Percentiles rank a stretch among this genome's conserved stretches.
These are phyloP conservation scores for Cystobasidium ongulense DNA, from an alignment of 768 basidiomycete genomes.

Conservation along the genomic window DNA sequence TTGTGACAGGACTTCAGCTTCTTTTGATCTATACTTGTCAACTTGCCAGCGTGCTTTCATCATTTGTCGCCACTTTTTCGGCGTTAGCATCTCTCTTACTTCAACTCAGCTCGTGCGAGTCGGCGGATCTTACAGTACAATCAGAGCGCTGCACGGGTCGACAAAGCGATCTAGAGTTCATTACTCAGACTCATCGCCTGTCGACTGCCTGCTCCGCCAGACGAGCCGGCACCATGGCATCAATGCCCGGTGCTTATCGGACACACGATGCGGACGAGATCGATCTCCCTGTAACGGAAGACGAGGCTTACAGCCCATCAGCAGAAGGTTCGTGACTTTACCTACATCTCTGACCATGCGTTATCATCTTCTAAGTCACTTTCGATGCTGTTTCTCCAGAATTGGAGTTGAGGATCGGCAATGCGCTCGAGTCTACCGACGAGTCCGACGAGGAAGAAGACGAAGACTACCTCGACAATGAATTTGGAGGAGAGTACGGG, in stretches of 20 bases:
- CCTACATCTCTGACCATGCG: neutral
- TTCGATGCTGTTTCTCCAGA: neutral
- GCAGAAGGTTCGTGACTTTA: neutral
- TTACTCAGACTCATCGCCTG: too few species aligned
- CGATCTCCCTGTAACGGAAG: neutral
- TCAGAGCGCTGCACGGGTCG: too few species aligned
- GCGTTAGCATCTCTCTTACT: neutral
- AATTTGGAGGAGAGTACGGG: neutral
- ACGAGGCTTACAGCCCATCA: neutral
- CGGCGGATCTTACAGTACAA: too few species aligned
- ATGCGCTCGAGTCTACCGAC: neutral
- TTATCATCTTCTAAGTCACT: neutral
- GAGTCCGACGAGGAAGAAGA: constrained; percentile 4
- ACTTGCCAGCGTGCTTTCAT: too few species aligned
- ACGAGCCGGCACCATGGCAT: neutral
- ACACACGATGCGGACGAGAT: neutral
- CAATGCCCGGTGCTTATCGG: neutral
- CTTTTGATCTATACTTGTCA: too few species aligned
- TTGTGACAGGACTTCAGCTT: too few species aligned
- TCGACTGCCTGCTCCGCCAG: too few species aligned
- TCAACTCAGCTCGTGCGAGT: too few species aligned
- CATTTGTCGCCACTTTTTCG: too few species aligned
- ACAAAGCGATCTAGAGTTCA: too few species aligned
- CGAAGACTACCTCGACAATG: neutral
- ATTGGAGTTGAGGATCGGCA: neutral